These are phyloP conservation scores for Pleurotus eryngii DNA, from an alignment of 768 basidiomycete species.

Conservation along the genomic window DNA sequence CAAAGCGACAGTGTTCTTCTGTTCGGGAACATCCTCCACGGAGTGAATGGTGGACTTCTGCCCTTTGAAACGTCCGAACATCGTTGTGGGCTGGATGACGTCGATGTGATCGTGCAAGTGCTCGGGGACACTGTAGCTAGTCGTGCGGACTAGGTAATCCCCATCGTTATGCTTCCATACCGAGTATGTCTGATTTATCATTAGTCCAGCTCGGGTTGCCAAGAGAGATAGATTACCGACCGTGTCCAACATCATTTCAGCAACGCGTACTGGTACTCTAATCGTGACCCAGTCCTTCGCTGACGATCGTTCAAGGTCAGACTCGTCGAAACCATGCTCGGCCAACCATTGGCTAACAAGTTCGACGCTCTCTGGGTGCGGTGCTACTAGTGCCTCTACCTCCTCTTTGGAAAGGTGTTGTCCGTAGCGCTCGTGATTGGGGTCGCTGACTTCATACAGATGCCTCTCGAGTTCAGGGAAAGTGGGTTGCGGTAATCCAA, in stretches of 20 bases:
- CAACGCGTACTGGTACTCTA: slow-evolving; percentile 52
- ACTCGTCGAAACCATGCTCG: slow-evolving; percentile 48
- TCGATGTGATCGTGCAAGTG: slow-evolving; percentile 59
- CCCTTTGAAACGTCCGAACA: slow-evolving; percentile 49
- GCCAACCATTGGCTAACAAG: slow-evolving; percentile 62
- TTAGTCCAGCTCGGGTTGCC: neutral
- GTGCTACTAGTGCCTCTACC: slow-evolving; percentile 59
- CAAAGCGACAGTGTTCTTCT: neutral
- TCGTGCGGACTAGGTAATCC: slow-evolving; percentile 61
- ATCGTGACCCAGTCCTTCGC: slow-evolving; percentile 71
- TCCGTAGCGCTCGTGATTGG: slow-evolving; percentile 51
- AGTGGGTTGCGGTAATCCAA: slow-evolving; percentile 52
- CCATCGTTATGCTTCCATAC: slow-evolving; percentile 56
- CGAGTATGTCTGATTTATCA: slow-evolving; percentile 49
- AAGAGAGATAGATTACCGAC: slow-evolving; percentile 32
- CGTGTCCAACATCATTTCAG: slow-evolving; percentile 68
- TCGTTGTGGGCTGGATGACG: slow-evolving; percentile 69
- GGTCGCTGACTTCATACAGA: slow-evolving; percentile 58
- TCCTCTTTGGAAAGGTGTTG: slow-evolving; percentile 61
- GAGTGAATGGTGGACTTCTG: slow-evolving; percentile 39
- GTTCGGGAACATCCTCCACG: slow-evolving; percentile 31
- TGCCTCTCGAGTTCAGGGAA: slow-evolving; percentile 48
- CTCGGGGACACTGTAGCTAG: slow-evolving; percentile 62
- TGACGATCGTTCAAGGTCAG: slow-evolving; percentile 50
- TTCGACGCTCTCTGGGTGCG: slow-evolving; percentile 48